Conservation (phyloP, 2,329 filamentous ascomycete species). For the Botrytis tulipae region DNA sequence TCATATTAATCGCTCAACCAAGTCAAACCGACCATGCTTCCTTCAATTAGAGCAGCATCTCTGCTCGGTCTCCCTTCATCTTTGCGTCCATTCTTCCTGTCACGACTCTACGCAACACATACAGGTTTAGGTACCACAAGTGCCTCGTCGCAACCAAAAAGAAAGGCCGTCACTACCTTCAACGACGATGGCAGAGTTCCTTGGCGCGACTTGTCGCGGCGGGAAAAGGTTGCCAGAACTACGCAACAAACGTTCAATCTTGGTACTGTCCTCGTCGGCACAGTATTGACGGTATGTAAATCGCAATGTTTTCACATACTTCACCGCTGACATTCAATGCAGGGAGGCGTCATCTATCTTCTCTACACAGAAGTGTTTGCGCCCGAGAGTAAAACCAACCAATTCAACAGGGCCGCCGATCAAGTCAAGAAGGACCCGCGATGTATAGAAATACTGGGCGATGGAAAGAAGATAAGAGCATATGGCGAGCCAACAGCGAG, state of each 20-base stretch:
- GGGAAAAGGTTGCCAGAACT: constrained; percentile 79
- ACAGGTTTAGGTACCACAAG: constrained; percentile 43
- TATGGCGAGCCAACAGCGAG: constrained; percentile 79
- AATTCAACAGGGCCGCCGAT: constrained; percentile 85
- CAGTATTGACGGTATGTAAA: constrained; percentile 67
- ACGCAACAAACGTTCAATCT: constrained; percentile 93
- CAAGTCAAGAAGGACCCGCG: constrained; percentile 70
- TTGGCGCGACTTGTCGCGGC: constrained; percentile 72
- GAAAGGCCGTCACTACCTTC: constrained; percentile 74
- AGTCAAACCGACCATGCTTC: constrained; percentile 23
- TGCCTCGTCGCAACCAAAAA: constrained; percentile 45
- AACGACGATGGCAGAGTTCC: constrained; percentile 81
- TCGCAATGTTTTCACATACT: neutral
- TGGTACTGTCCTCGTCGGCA: constrained; percentile 69
- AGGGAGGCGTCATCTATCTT: constrained; percentile 76
- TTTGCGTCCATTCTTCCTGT: constrained; percentile 42
- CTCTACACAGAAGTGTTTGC: constrained; percentile 82
- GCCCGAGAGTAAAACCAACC: constrained; percentile 76
- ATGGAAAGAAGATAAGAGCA: constrained; percentile 71
- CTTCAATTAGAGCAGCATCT: constrained; percentile 19
- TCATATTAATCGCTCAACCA: neutral
- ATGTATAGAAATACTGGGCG: constrained; percentile 73
- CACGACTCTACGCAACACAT: constrained; percentile 59
- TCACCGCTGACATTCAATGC: constrained; percentile 24
- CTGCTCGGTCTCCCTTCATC: constrained; percentile 41